A percentile compares a stretch with the other conserved stretches of the same genome.
Evolutionary conservation across 768 basidiomycete species (phyloP).

Genomic region (Exidia glandulosa): DNA sequence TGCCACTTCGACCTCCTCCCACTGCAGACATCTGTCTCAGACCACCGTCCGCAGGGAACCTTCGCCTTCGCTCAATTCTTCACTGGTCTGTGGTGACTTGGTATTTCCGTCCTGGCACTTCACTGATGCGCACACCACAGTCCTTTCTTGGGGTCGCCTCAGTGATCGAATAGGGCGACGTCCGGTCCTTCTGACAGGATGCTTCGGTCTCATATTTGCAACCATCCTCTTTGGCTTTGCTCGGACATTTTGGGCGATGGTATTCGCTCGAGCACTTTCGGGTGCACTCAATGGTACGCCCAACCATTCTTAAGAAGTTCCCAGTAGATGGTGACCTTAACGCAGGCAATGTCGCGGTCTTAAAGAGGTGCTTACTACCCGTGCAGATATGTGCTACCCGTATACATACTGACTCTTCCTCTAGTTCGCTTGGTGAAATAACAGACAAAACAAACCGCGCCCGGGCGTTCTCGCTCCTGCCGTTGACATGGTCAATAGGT

Average conservation of each 20-base stretch:
- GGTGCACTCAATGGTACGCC: background rate
- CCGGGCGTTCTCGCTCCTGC: background rate
- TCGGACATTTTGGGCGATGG: background rate
- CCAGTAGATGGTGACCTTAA: too few species aligned
- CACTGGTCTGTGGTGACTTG: background rate
- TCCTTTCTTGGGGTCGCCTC: background rate
- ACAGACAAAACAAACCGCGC: background rate
- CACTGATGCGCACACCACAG: background rate
- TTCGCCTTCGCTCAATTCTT: background rate
- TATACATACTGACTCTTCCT: background rate
- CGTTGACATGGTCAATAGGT: background rate
- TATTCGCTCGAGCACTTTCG: background rate
- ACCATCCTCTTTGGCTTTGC: background rate
- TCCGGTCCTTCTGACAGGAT: background rate
- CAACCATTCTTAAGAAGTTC: too few species aligned
- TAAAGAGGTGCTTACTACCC: background rate
- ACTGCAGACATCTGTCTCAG: background rate
- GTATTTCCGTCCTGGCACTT: background rate
- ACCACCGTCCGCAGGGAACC: background rate
- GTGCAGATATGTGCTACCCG: background rate
- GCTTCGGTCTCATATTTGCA: background rate
- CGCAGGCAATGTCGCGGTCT: background rate
- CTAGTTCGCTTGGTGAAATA: background rate
- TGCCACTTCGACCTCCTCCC: background rate
- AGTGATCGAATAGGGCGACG: background rate